phyloP scores from a whole-genome alignment of 345 rosid genomes.

The Cardiospermum halicacabum region DNA sequence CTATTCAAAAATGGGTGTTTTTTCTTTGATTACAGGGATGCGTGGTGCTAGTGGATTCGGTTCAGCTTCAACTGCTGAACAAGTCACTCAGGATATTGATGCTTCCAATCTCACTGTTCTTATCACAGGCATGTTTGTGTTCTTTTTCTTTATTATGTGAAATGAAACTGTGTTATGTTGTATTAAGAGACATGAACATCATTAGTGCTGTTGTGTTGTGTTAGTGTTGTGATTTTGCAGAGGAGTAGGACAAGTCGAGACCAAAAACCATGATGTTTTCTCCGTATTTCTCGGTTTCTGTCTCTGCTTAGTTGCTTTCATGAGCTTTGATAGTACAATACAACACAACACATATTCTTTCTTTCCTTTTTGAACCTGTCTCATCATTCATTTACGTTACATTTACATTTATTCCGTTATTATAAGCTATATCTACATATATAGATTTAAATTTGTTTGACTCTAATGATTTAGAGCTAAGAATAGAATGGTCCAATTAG shows the following conservation, averaged over 20 bases:
- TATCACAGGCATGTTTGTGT: constrained; percentile 42
- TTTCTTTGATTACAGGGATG: constrained; percentile 58
- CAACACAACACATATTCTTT: background rate
- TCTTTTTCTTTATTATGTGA: background rate
- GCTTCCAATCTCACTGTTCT: constrained; percentile 66
- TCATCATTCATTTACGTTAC: no score
- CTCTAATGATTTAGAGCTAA: background rate
- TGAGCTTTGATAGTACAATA: background rate
- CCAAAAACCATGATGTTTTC: background rate
- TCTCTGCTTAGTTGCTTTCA: background rate
- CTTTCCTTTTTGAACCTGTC: background rate
- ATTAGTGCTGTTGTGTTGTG: no score
- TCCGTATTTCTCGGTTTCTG: background rate
- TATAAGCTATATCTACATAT: no score
- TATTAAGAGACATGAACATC: no score
- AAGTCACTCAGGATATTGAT: constrained; percentile 65
- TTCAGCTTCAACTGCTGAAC: constrained; percentile 78
- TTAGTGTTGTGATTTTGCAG: no score
- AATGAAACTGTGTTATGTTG: no score
- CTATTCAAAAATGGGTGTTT: constrained; percentile 31
- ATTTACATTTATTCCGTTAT: no score
- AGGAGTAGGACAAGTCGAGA: background rate
- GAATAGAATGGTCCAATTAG: background rate
- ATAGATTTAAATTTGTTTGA: background rate
- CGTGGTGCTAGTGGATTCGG: constrained; percentile 88